Evolutionary conservation across 1,284 basidiomycete genomes (phyloP).

Genomic region (Pyrrhoderma noxium): DNA sequence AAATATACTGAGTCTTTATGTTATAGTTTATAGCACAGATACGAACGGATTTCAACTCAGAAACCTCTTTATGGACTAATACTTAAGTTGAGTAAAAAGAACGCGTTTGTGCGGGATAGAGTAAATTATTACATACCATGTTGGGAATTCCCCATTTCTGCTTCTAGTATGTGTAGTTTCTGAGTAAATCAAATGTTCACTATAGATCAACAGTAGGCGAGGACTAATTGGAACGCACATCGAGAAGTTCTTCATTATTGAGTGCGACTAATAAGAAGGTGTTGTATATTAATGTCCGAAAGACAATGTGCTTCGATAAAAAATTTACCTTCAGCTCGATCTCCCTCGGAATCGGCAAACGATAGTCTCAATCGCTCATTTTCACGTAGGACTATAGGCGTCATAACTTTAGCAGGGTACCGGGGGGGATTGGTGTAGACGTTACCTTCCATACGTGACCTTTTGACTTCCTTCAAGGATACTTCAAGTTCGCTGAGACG

Average conservation of each 20-base stretch:
- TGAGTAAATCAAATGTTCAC: not conserved
- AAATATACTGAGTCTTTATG: not conserved
- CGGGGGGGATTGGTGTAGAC: not conserved
- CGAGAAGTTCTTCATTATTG: conserved; percentile 8
- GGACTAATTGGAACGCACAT: not conserved
- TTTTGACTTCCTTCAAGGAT: conserved; percentile 6
- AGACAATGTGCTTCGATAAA: not conserved
- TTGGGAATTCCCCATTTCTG: no score
- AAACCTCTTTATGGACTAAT: not conserved
- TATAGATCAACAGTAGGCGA: no score
- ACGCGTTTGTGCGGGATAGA: not conserved
- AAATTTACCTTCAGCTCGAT: conserved; percentile 10
- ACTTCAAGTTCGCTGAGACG: conserved; percentile 1
- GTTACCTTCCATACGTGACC: conserved; percentile 5
- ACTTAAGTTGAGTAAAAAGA: not conserved
- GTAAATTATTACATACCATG: no score
- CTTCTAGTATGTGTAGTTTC: conserved; percentile 5
- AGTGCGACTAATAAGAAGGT: conserved; percentile 1
- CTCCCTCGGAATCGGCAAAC: conserved; percentile 12
- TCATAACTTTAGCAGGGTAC: not conserved
- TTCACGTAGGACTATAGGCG: conserved; percentile 7
- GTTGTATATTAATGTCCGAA: not conserved
- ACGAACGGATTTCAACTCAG: not conserved
- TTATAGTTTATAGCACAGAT: not conserved
- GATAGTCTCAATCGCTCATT: conserved; percentile 7